Base-by-base conservation (phyloP, 805 yeast genomes). In the Isabelozyma heimii region DNA sequence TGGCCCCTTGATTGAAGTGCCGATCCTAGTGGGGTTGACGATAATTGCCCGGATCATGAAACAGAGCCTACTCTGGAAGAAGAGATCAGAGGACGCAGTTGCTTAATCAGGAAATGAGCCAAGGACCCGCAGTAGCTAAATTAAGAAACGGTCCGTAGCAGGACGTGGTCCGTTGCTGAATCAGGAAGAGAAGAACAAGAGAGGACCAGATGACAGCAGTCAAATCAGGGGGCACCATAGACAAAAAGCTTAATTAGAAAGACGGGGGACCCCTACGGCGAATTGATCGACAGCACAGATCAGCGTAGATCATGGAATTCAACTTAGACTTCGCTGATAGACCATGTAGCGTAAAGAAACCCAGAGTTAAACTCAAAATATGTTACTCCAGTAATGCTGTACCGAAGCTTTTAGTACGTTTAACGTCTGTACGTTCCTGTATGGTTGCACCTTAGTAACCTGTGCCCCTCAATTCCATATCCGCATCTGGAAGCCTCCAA, bases 1-100 rank as follows among this genome's bases (percentile, higher is more conserved):
- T 58, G 85, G 85, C 2, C 85, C 85, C 0, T 64, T 81, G 37
- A 56, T 81, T n/a, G 86, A 81, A 54, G 81, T 81, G 8, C 85
- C 85, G 5, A 72, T 81, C 7, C 64, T 81, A 38, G 53, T 77
- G 47, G 16, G 64, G 1, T 52, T 77, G 27, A 59, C 73, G 4
- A 64, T 69, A 51, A 66, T 73, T 6, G 72, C 79, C 8, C 35
- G 35, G 8, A 30, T 30, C 10, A 30, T 30, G 35, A 30, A 30
- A 30, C 10, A 13, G 35, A 30, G 35, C 35, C 35, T 30, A 10
- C 35, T 30, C 35, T 30, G 35, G 35, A 30, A 30, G 9, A n/a
- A n/a, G 24, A 20, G 4, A 20, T 3, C 24, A 20, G 24, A 20
- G 6, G 24, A 20, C 6, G 6, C 24, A 20, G 24, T 20, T 20